Base-by-base conservation (phyloP, 1,284 basidiomycete genomes). In the Sanghuangporus sanghuang region DNA sequence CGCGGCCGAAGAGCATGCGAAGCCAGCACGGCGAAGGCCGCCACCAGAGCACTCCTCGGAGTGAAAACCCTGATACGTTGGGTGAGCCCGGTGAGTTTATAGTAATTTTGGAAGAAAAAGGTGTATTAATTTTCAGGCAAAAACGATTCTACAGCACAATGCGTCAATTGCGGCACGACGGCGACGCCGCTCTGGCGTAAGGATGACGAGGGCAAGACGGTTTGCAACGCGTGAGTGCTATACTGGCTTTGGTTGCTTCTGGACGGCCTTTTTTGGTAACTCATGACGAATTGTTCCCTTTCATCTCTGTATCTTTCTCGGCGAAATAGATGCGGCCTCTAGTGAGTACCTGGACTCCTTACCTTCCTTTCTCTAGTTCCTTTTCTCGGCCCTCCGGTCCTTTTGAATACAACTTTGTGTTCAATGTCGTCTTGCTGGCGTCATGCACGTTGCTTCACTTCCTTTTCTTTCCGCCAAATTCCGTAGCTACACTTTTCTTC, bases 121-220 rank as follows among this genome's bases (percentile, higher is more conserved):
- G 64, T 66, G 44, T 12, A 56, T 66, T 64, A 65, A 67, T 70
- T 65, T 39, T 18, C 14, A 49, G 27, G 44, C 16, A 46, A 46
- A 35, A n/a, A 32, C 67, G 70, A 70, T 70, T 68, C 69, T 67
- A 68, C 75, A 79, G 90, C 89, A 4, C 89, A 91, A 78, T 95
- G 92, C 77, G 92, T 90, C 75, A 95, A 94, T 71, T 94, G 92
- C 76, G 89, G 92, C 70, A 95, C 92, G 21, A 93, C 90, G 3
- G 90, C 92, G 23, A 94, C 92, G 3, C 93, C 92, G n/a, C 82
- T 94, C 42, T 95, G 92, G 92, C 81, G 93, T 68, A 93, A 93
- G 74, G 92, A 94, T 71, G 92, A 93, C 69, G 92, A 94, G 73
- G 93, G 93, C 62, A 93, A 93, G 79, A 93, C 92, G 1, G 90